phyloP scores from a whole-genome alignment of 768 basidiomycete genomes.

The Tricholoma saponaceum region DNA sequence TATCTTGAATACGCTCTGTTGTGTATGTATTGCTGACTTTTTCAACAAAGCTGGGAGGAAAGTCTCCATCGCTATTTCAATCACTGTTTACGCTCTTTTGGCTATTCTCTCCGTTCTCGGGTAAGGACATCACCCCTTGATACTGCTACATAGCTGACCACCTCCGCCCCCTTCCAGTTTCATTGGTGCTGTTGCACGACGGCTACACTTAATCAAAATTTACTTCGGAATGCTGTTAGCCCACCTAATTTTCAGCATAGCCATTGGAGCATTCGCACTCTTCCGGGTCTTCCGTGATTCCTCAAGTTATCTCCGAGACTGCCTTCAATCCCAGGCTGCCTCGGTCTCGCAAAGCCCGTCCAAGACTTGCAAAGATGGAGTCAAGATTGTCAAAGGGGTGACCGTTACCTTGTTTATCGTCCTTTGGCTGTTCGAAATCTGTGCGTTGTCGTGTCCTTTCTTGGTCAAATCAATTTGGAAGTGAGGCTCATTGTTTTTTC shows the following conservation, averaged over 20 bases:
- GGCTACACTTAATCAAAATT: conserved; percentile 36
- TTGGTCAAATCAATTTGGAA: neutral
- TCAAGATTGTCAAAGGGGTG: conserved; percentile 37
- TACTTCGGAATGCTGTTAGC: conserved; percentile 38
- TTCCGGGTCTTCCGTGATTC: conserved; percentile 39
- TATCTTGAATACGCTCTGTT: neutral
- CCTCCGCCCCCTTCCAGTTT: conserved; percentile 24
- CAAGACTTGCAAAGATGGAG: conserved; percentile 34
- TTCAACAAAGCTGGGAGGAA: conserved; percentile 29
- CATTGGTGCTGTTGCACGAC: conserved; percentile 38
- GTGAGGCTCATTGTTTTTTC: conserved; percentile 2
- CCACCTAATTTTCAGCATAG: conserved; percentile 43
- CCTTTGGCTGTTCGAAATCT: conserved; percentile 45
- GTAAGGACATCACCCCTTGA: conserved; percentile 21
- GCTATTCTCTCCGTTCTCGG: conserved; percentile 42
- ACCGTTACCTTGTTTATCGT: conserved; percentile 38
- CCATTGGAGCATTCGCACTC: conserved; percentile 39
- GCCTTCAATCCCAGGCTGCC: conserved; percentile 18
- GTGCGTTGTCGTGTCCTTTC: conserved; percentile 26
- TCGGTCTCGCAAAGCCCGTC: conserved; percentile 12
- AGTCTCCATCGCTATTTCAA: conserved; percentile 36
- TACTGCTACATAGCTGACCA: neutral
- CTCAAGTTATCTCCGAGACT: conserved; percentile 32
- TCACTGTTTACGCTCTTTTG: conserved; percentile 37
- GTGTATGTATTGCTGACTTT: neutral